These are phyloP conservation scores for Ceratobasidium sp. DNA, from an alignment of 1,284 basidiomycete species.

Conservation along the genomic window DNA sequence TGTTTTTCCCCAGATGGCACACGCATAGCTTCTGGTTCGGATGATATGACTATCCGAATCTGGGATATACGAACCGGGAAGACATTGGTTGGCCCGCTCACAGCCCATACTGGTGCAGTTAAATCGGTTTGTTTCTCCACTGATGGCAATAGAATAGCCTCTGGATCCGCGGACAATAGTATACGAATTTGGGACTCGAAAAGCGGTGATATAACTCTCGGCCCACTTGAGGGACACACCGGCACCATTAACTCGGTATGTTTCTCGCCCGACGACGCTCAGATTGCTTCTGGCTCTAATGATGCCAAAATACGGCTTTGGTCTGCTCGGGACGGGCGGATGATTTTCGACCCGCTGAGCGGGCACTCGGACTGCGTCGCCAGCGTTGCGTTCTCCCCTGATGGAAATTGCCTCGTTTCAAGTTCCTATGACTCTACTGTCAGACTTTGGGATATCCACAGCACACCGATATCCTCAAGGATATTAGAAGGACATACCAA, in stretches of 20 bases:
- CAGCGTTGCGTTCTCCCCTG: background rate
- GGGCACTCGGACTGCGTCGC: too few species aligned
- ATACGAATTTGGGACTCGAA: conserved; percentile 17
- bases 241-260: background rate
- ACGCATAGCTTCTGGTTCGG: background rate
- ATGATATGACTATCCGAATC: background rate
- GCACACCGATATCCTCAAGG: too few species aligned
- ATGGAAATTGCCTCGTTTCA: too few species aligned
- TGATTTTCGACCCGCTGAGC: too few species aligned
- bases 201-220: background rate
- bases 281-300: background rate
- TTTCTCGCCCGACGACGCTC: background rate
- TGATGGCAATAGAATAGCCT: conserved; percentile 4
- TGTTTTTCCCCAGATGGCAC: background rate
- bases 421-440: too few species aligned
- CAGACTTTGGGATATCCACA: too few species aligned
- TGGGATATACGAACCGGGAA: background rate
- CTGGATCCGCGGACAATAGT: background rate
- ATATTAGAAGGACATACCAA: too few species aligned
- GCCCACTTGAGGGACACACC: background rate
- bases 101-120: background rate
- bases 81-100: background rate
- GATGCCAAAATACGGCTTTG: background rate
- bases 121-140: conserved; percentile 11
- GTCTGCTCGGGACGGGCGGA: too few species aligned